These are phyloP conservation scores for Chrysoporthe cubensis DNA, from an alignment of 2,329 filamentous ascomycete genomes.

Conservation along the genomic window DNA sequence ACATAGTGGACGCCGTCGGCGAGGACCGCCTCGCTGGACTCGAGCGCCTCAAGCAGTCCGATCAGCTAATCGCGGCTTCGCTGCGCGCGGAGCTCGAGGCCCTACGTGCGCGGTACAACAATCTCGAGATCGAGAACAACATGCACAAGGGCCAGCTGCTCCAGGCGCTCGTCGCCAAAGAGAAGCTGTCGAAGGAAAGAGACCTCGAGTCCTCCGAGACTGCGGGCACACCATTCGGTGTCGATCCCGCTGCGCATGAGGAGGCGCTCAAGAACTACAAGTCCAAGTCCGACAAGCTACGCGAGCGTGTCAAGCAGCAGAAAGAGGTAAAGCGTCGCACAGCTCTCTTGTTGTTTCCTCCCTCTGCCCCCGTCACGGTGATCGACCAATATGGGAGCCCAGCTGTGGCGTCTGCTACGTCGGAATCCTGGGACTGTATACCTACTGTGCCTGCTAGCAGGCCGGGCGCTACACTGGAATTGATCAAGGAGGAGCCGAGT, in stretches of 20 bases:
- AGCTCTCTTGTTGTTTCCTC: conserved; percentile 16
- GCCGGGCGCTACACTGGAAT: background rate
- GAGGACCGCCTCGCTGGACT: conserved; percentile 60
- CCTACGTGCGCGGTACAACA: conserved; percentile 55
- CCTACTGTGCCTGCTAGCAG: background rate
- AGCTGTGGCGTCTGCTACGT: too few species aligned
- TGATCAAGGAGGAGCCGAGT: conserved; percentile 9
- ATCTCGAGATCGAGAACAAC: conserved; percentile 56
- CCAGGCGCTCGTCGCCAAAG: conserved; percentile 62
- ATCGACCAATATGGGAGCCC: background rate
- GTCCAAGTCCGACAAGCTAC: conserved; percentile 61
- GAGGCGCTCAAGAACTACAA: conserved; percentile 50
- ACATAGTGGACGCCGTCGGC: conserved; percentile 54
- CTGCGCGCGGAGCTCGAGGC: conserved; percentile 62
- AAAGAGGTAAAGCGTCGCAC: conserved; percentile 57
- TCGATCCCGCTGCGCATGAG: conserved; percentile 38
- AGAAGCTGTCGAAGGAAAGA: conserved; percentile 59
- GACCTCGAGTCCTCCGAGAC: conserved; percentile 45
- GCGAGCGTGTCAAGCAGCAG: conserved; percentile 57
- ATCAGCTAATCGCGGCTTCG: conserved; percentile 61
- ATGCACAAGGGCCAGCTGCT: conserved; percentile 64
- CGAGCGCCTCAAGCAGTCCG: conserved; percentile 61
- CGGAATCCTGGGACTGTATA: background rate
- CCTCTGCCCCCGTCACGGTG: conserved; percentile 2
- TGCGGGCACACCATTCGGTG: conserved; percentile 35